A percentile compares a stretch with the other conserved stretches of the same genome.
phyloP scores from a whole-genome alignment of 495 filamentous ascomycete genomes.

The Halenospora varia region DNA sequence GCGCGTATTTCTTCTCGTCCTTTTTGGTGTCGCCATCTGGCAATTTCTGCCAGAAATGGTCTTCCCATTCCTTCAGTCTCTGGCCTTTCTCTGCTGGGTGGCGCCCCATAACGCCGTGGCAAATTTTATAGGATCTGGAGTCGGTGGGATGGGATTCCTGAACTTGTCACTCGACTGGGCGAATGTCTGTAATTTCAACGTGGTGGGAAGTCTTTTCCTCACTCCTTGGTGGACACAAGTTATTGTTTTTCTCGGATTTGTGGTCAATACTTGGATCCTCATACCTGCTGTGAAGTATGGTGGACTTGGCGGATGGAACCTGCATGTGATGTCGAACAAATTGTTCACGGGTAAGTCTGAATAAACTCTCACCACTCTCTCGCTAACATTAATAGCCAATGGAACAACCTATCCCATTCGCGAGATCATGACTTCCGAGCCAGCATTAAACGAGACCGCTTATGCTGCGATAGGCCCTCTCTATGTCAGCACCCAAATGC shows the following conservation, averaged over 20 bases:
- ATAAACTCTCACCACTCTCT: background rate
- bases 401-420: constrained; percentile 46
- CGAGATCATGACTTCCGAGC: constrained; percentile 41
- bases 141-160: constrained; percentile 56
- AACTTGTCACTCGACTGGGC: constrained; percentile 56
- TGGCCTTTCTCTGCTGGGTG: constrained; percentile 60
- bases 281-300: constrained; percentile 54
- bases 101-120: constrained; percentile 49
- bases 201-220: constrained; percentile 43
- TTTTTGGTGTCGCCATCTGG: constrained; percentile 49
- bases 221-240: constrained; percentile 54
- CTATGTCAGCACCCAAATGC: constrained; percentile 48
- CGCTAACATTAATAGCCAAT: constrained; percentile 25
- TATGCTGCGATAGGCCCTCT: constrained; percentile 46
- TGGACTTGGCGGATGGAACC: constrained; percentile 42
- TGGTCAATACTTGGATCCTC: constrained; percentile 51
- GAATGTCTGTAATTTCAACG: constrained; percentile 46
- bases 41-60: constrained; percentile 56
- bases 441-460: constrained; percentile 48
- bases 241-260: constrained; percentile 47
- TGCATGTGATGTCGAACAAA: constrained; percentile 51
- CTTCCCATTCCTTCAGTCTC: constrained; percentile 52
- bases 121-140: constrained; percentile 54
- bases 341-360: constrained; percentile 34
- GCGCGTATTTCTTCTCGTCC: constrained; percentile 47